Conservation (phyloP, 2,329 filamentous ascomycete species). For the Penicillium sp. region DNA sequence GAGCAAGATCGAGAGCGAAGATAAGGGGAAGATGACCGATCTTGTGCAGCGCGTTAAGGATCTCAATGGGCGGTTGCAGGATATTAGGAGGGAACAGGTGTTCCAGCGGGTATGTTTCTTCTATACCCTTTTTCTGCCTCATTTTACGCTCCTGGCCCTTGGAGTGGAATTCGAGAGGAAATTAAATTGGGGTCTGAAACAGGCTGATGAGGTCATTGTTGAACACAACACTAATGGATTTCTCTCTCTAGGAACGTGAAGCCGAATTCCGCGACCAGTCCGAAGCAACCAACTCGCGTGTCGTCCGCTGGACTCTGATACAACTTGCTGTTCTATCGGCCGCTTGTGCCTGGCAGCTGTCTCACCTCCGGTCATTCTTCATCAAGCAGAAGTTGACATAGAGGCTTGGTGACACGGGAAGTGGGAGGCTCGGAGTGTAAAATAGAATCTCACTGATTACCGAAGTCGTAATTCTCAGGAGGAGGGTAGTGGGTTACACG, state of each 20-base stretch:
- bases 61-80: slow-evolving; percentile 82
- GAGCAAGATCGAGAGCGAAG: slow-evolving; percentile 87
- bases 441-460: not conserved
- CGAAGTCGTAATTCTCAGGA: not conserved
- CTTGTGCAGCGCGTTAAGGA: slow-evolving; percentile 88
- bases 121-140: not conserved
- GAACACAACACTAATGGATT: not conserved
- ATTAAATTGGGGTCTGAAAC: not conserved
- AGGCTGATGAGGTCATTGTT: too few relatives aligned
- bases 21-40: slow-evolving; percentile 91
- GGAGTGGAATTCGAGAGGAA: not conserved
- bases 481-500: not conserved
- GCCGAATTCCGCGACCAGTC: slow-evolving; percentile 98
- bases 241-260: slow-evolving; percentile 76
- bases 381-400: slow-evolving; percentile 99
- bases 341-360: slow-evolving; percentile 96
- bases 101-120: slow-evolving; percentile 79
- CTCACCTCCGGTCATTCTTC: slow-evolving; percentile 94
- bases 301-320: slow-evolving; percentile 91
- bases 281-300: slow-evolving; percentile 87
- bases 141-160: too few relatives aligned
- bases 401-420: slow-evolving; percentile 21
- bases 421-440: not conserved
- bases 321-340: slow-evolving; percentile 82
- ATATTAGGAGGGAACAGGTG: slow-evolving; percentile 92